Evolutionary conservation across 441 rosid species (phyloP).

Genomic region (Euphorbia schlechtendalii): DNA sequence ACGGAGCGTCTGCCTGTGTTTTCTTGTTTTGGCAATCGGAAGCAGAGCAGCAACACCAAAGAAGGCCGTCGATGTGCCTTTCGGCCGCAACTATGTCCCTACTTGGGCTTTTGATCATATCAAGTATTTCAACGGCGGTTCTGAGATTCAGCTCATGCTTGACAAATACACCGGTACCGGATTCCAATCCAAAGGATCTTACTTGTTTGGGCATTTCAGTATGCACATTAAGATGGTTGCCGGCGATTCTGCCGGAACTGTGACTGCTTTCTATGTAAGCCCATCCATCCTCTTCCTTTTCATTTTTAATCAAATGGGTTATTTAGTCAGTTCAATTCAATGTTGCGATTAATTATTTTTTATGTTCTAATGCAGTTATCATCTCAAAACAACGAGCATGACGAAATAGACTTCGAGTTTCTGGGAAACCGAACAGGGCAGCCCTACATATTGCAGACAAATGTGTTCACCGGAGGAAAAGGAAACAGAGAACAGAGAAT

Average conservation of each 20-base stretch:
- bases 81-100: conserved; percentile 62
- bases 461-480: conserved; percentile 53
- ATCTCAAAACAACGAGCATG: conserved; percentile 71
- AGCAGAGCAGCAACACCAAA: conserved; percentile 40
- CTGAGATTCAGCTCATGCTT: conserved; percentile 52
- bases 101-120: conserved; percentile 91
- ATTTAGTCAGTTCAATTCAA: neutral
- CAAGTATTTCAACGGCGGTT: conserved; percentile 58
- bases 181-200: conserved; percentile 73
- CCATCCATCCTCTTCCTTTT: no score
- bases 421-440: conserved; percentile 61
- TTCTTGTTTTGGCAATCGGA: conserved; percentile 34
- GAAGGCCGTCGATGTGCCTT: conserved; percentile 49
- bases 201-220: conserved; percentile 78
- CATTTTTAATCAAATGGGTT: neutral
- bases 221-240: conserved; percentile 79
- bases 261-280: conserved; percentile 74
- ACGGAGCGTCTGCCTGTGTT: conserved; percentile 32
- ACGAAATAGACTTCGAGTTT: conserved; percentile 68
- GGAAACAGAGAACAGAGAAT: conserved; percentile 57
- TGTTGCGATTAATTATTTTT: neutral
- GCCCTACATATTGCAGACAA: conserved; percentile 60
- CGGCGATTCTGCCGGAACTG: conserved; percentile 85
- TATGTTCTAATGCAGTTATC: conserved; percentile 38
- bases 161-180: conserved; percentile 86